A percentile compares a stretch with the other conserved stretches of the same genome.
phyloP scores from a whole-genome alignment of 192 early-diverging fungal genomes.

The Phycomyces blakesleeanus region DNA sequence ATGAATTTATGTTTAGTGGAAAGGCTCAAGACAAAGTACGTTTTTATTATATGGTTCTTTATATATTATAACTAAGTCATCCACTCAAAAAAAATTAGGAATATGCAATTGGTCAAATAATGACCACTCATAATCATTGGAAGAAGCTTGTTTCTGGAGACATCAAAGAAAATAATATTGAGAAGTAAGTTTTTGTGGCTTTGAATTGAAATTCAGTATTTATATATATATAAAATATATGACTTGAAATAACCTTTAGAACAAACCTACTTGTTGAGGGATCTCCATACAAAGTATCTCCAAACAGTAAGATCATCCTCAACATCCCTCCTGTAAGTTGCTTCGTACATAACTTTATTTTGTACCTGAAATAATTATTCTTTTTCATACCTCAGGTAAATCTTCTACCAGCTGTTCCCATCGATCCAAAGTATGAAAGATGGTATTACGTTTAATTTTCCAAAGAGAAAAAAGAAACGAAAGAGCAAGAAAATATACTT shows the following conservation, averaged over 20 bases:
- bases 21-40: conserved; percentile 66
- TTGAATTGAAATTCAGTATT: conserved; percentile 34
- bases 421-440: conserved; percentile 83
- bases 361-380: no score
- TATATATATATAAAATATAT: no score
- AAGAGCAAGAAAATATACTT: no score
- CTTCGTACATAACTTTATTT: no score
- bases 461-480: no score
- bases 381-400: conserved; percentile 26
- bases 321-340: conserved; percentile 3
- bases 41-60: background rate
- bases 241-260: conserved; percentile 35
- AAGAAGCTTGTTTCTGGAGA: conserved; percentile 61
- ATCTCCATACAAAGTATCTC: conserved; percentile 64
- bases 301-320: conserved; percentile 23
- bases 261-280: conserved; percentile 59
- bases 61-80: background rate
- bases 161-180: conserved; percentile 6
- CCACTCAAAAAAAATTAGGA: conserved; percentile 35
- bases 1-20: conserved; percentile 94
- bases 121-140: conserved; percentile 95
- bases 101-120: conserved; percentile 82
- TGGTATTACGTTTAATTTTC: conserved; percentile 83
- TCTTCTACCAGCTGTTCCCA: conserved; percentile 45
- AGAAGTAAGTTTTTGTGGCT: conserved; percentile 16